Percentiles rank a stretch among this genome's conserved stretches.
These are phyloP conservation scores for Ceratocystis papillata DNA, from an alignment of 2,329 filamentous ascomycete species.

Conservation along the genomic window DNA sequence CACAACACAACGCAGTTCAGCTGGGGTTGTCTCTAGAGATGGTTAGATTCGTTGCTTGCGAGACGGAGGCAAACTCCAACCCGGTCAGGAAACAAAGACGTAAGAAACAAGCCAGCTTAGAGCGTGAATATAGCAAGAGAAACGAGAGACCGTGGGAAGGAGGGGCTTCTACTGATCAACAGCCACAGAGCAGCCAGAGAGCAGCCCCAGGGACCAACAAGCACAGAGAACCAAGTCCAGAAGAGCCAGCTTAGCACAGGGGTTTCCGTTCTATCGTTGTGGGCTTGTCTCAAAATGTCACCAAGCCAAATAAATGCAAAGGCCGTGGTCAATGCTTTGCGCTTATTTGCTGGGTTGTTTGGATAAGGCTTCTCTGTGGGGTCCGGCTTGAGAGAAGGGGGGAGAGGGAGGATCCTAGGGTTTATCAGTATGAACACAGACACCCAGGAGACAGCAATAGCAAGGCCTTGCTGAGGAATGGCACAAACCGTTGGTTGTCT, in stretches of 20 bases:
- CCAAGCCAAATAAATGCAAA: constrained; percentile 4
- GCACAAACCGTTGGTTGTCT: not conserved
- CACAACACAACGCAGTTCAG: not conserved
- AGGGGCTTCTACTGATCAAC: not conserved
- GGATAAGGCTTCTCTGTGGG: not conserved
- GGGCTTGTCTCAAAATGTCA: constrained; percentile 20
- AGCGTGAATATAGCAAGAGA: no score
- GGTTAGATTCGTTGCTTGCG: no score
- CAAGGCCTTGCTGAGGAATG: no score
- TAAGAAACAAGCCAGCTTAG: no score
- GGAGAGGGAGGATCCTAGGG: not conserved
- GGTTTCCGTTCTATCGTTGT: not conserved
- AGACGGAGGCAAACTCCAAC: no score
- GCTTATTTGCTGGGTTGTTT: constrained; percentile 4
- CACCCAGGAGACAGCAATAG: not conserved
- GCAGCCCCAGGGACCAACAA: no score
- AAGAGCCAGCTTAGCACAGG: not conserved
- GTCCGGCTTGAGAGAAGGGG: not conserved
- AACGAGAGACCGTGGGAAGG: not conserved
- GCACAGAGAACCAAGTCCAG: no score
- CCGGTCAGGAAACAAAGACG: no score
- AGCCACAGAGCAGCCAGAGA: no score
- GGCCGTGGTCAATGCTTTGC: constrained; percentile 9
- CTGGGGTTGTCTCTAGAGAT: no score
- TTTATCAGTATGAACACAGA: not conserved